phyloP scores from a whole-genome alignment of 345 rosid species.

The Excoecaria agallocha region DNA sequence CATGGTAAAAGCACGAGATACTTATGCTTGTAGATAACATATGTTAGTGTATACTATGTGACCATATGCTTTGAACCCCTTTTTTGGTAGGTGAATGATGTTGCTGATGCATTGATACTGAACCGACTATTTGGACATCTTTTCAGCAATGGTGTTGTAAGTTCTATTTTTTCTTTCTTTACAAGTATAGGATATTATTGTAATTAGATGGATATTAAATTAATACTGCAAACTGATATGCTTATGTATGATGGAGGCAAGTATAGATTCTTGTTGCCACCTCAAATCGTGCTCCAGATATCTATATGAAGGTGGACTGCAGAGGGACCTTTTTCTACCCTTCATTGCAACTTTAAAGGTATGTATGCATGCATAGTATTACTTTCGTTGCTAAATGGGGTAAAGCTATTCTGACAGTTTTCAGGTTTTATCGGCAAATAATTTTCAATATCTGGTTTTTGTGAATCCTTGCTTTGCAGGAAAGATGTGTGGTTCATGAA shows the following conservation, averaged over 20 bases:
- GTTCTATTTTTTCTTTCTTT: slow-evolving; percentile 25
- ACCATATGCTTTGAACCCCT: slow-evolving; percentile 1
- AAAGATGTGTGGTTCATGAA: slow-evolving; percentile 74
- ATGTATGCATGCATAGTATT: slow-evolving; percentile 1
- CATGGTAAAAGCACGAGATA: slow-evolving; percentile 57
- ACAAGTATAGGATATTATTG: neutral
- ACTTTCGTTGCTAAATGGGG: neutral
- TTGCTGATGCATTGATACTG: slow-evolving; percentile 95
- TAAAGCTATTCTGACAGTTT: neutral
- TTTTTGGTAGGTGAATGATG: slow-evolving; percentile 73
- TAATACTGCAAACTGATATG: slow-evolving; percentile 19
- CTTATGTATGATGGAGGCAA: slow-evolving; percentile 43
- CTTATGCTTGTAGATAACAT: slow-evolving; percentile 1
- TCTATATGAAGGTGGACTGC: slow-evolving; percentile 96
- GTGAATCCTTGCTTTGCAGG: slow-evolving; percentile 49
- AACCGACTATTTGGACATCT: slow-evolving; percentile 81
- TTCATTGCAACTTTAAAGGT: slow-evolving; percentile 88
- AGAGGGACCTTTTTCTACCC: slow-evolving; percentile 94
- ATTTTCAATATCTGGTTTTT: slow-evolving; percentile 14
- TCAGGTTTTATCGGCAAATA: neutral
- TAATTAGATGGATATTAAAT: slow-evolving; percentile 16
- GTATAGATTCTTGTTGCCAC: slow-evolving; percentile 88
- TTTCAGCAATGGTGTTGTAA: slow-evolving; percentile 82
- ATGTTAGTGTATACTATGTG: neutral
- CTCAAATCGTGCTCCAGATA: slow-evolving; percentile 97